Conservation (phyloP, 805 yeast genomes). For the Myxozyma mucilagina region DNA sequence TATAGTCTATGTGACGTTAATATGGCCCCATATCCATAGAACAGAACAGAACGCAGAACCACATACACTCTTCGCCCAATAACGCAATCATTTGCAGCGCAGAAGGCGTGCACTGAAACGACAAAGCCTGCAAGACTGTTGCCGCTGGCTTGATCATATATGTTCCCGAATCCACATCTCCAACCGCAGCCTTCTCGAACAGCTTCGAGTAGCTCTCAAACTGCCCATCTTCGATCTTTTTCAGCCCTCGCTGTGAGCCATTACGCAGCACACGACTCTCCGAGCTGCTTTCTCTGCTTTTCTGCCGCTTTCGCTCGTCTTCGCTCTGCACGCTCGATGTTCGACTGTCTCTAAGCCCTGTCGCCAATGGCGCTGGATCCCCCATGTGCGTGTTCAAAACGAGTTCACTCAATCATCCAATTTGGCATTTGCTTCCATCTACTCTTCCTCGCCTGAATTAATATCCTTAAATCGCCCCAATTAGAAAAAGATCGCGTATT, state of each 20-base stretch:
- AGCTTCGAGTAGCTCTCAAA: conserved; percentile 3
- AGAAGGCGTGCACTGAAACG: conserved; percentile 15
- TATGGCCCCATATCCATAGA: not conserved
- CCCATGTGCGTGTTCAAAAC: conserved; percentile 3
- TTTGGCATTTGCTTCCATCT: not conserved
- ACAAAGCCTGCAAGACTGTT: conserved; percentile 11
- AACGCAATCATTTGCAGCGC: conserved; percentile 23
- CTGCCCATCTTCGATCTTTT: not conserved
- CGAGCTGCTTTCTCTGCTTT: not conserved
- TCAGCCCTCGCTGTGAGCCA: not conserved
- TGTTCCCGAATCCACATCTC: not conserved
- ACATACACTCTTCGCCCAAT: conserved; percentile 26
- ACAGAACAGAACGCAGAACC: not conserved
- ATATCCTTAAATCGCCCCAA: not conserved
- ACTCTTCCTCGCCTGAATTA: not conserved
- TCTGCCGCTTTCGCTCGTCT: not conserved
- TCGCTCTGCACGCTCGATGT: not conserved
- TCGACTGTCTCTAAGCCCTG: not conserved
- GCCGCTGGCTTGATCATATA: conserved; percentile 20
- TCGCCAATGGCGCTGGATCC: not conserved
- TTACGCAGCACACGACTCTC: not conserved
- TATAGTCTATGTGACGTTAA: conserved; percentile 7
- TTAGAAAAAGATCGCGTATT: not conserved
- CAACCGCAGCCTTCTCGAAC: not conserved
- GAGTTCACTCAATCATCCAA: conserved; percentile 6